phyloP scores from a whole-genome alignment of 352 stramenopile genomes.

The Phytopythium aichiense region DNA sequence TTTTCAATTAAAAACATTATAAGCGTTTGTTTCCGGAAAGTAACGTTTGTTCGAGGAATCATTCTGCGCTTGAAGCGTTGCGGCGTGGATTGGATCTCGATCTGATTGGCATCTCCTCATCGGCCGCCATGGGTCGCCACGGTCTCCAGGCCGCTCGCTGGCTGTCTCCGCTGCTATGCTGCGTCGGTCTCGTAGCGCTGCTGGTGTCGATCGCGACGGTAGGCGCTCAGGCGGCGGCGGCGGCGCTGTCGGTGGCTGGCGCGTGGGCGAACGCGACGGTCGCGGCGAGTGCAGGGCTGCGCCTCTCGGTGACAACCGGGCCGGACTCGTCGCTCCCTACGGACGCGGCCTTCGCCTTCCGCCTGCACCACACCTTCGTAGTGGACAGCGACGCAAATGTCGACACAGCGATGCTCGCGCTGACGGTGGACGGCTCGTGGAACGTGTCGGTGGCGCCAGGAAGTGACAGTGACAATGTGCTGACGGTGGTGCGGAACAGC shows the following conservation, averaged over 20 bases:
- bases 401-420: slow-evolving; percentile 11
- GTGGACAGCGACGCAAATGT: slow-evolving; percentile 16
- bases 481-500: slow-evolving; percentile 14
- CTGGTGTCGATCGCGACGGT: background rate
- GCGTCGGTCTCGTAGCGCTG: background rate
- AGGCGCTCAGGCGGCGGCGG: background rate
- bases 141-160: background rate
- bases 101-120: background rate
- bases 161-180: too few relatives aligned
- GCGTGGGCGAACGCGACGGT: slow-evolving; percentile 30
- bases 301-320: slow-evolving; percentile 21
- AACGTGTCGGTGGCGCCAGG: slow-evolving; percentile 12
- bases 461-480: slow-evolving; percentile 2
- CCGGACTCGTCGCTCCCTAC: slow-evolving; percentile 16
- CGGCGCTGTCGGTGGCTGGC: background rate
- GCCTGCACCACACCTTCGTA: slow-evolving; percentile 18
- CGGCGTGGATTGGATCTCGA: too few relatives aligned
- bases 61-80: too few relatives aligned
- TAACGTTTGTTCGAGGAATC: too few relatives aligned
- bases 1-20: too few relatives aligned
- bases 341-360: slow-evolving; percentile 28
- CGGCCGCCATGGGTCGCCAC: background rate
- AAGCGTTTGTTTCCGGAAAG: too few relatives aligned
- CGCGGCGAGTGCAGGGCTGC: slow-evolving; percentile 11
- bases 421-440: slow-evolving; percentile 22